These are phyloP conservation scores for Penicillium mononematosum DNA, from an alignment of 495 filamentous ascomycete species.

Conservation along the genomic window DNA sequence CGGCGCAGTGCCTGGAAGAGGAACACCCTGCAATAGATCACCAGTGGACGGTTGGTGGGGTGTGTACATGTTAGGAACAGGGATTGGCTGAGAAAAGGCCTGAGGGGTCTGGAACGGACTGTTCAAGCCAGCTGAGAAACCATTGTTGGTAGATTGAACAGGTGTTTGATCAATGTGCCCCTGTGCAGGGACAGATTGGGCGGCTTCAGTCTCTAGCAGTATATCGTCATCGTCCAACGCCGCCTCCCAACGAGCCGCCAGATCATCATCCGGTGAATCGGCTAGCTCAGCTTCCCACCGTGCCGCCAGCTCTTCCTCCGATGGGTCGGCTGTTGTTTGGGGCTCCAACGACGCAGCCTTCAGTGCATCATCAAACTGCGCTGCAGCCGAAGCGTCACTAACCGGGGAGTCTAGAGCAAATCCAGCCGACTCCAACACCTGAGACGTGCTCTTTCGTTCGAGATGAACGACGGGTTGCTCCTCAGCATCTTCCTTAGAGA, in stretches of 20 bases:
- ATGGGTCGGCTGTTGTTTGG: conserved; percentile 19
- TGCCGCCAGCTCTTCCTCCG: conserved; percentile 66
- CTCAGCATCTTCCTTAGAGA: neutral
- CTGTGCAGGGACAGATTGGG: conserved; percentile 31
- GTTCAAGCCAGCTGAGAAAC: conserved; percentile 20
- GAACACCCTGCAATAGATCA: conserved; percentile 36
- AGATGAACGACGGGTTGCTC: conserved; percentile 27
- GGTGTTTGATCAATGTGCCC: conserved; percentile 18
- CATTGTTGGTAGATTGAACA: conserved; percentile 10
- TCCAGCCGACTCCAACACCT: conserved; percentile 39
- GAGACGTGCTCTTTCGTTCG: conserved; percentile 44
- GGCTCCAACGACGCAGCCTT: conserved; percentile 28
- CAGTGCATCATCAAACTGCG: conserved; percentile 32
- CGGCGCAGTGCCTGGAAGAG: conserved; percentile 26
- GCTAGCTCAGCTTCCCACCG: conserved; percentile 81
- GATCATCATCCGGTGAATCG: conserved; percentile 56
- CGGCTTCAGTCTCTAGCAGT: conserved; percentile 61
- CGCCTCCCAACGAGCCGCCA: conserved; percentile 80
- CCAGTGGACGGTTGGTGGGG: conserved; percentile 48
- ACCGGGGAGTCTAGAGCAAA: conserved; percentile 29
- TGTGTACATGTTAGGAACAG: conserved; percentile 33
- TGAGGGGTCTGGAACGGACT: conserved; percentile 38
- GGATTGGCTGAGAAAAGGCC: conserved; percentile 19
- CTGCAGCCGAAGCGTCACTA: conserved; percentile 36
- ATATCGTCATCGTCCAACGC: conserved; percentile 82